Evolutionary conservation across 2,329 filamentous ascomycete species (phyloP).

Genomic region (Tolypocladium pustulatum): DNA sequence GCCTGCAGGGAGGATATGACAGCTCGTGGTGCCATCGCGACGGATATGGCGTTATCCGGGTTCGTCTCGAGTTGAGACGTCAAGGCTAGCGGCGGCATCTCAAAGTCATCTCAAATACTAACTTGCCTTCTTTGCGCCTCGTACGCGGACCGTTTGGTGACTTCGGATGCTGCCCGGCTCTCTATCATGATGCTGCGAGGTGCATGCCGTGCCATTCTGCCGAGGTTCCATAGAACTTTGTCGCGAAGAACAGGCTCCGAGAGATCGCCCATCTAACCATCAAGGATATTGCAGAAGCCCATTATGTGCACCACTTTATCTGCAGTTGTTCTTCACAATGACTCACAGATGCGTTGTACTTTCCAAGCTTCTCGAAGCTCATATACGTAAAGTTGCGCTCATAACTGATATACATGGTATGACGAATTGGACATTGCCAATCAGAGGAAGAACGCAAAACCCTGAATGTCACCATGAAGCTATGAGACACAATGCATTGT

Average conservation of each 20-base stretch:
- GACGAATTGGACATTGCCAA: no score
- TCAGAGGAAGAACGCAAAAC: no score
- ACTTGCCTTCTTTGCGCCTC: not conserved
- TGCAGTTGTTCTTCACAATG: no score
- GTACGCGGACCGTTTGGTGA: not conserved
- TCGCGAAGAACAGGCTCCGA: not conserved
- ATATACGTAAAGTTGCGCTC: no score
- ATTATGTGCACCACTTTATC: no score
- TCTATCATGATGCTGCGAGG: not conserved
- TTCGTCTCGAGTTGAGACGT: not conserved
- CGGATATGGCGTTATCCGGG: not conserved
- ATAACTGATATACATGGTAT: no score
- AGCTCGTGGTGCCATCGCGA: not conserved
- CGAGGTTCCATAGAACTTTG: not conserved
- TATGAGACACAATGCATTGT: no score
- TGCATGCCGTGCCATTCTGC: not conserved
- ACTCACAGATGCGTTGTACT: no score
- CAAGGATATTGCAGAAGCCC: not conserved
- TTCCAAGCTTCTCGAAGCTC: no score
- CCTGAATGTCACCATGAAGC: no score
- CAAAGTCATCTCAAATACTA: not conserved
- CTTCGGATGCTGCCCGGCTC: not conserved
- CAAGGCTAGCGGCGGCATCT: not conserved
- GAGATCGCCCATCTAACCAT: no score
- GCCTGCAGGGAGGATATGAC: not conserved